Evolutionary conservation across 1,284 basidiomycete genomes (phyloP), one percentile per base, ranked within the genome.

Genomic region (Cutaneotrichosporon arboriforme): DNA sequence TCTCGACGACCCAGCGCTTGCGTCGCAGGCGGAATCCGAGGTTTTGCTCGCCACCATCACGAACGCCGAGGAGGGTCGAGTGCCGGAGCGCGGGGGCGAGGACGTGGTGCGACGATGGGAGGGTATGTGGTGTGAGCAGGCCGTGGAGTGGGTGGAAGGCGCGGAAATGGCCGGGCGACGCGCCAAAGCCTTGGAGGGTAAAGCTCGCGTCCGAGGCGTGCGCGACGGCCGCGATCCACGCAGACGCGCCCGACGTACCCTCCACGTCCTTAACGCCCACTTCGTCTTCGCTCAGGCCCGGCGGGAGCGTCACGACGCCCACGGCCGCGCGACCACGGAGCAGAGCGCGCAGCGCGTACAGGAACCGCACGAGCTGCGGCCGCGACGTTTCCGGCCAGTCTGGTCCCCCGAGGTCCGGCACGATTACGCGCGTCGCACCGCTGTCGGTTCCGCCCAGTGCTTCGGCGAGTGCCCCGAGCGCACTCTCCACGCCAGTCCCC

Each of bases 11-110:
- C 46, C 97, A 78, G 36, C 88, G 77, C 69, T 89, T 91, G 57
- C 93, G 80, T 66, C 86, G 93, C 64, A 91, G 88, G 70, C 87
- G 89, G 81, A 97, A 98, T 7, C 88, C 91, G 15, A 98, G 80
- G 65, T 97, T 97, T 74, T 97, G 97, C 73, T 97, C 78, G 0
- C 78, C 79, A 7, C 64, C 62, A 8, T 55, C 62, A 20, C 77
- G 77, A 41, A 89, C 75, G 10, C 88, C 89, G 15, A 88, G 84
- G 41, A 94, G 78, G 4, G 80, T 80, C 17, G 87, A 93, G 60
- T 82, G 84, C 64, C 81, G 84, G 67, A 86, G 86, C 62, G 84
- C 88, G 4, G 86, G 83, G 3, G 88, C 79, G 43, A 85, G 76
- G 40, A 88, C 78, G 20, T 83, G 83, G 51, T 84, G 81, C 1